Evolutionary conservation across 2,329 filamentous ascomycete genomes (phyloP).

Genomic region (Dactylonectria estremocensis): DNA sequence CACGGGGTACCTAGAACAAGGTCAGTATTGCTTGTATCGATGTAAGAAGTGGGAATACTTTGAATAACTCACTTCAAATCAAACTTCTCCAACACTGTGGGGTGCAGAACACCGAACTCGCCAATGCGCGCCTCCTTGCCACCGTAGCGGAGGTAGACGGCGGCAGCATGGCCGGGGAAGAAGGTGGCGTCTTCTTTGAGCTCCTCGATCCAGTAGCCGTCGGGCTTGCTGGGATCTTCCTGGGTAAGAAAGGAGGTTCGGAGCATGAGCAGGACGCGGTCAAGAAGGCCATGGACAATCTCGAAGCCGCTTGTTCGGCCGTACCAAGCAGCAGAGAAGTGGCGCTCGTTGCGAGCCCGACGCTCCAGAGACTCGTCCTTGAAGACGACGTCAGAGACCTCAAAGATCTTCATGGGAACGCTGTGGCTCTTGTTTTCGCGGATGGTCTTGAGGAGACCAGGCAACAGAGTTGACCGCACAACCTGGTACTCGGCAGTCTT

Average conservation of each 20-base stretch:
- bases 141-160: constrained; percentile 82
- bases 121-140: constrained; percentile 86
- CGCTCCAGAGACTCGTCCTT: constrained; percentile 88
- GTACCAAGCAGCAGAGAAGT: constrained; percentile 97
- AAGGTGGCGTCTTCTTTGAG: constrained; percentile 92
- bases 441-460: constrained; percentile 92
- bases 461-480: constrained; percentile 87
- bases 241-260: constrained; percentile 83
- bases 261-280: constrained; percentile 94
- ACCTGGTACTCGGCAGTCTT: constrained; percentile 96
- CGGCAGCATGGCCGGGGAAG: constrained; percentile 90
- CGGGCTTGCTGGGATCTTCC: constrained; percentile 69
- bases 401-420: constrained; percentile 93
- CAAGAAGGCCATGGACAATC: constrained; percentile 92
- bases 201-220: constrained; percentile 96
- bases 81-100: constrained; percentile 92
- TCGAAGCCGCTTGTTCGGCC: constrained; percentile 97
- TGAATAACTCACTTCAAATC: constrained; percentile 78
- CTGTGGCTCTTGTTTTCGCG: constrained; percentile 92
- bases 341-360: constrained; percentile 91
- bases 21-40: constrained; percentile 38
- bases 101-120: constrained; percentile 94
- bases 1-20: constrained; percentile 80
- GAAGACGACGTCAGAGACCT: constrained; percentile 91
- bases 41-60: background rate